Base-by-base conservation (phyloP, 345 rosid species). In the Angophora floribunda region DNA sequence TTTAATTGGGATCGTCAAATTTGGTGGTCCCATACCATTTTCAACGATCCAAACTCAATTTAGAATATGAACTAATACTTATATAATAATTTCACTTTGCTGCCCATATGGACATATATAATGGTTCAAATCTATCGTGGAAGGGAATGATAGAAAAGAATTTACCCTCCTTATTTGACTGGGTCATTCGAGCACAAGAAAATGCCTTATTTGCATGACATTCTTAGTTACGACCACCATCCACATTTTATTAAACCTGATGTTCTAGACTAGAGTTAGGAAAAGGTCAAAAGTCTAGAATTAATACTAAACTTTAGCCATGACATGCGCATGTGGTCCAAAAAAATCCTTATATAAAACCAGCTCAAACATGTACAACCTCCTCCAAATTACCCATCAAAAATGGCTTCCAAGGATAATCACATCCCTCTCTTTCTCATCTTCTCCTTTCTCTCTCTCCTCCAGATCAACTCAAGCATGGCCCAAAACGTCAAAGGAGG, bases 401-500 rank as follows among this genome's bases (percentile, higher is more conserved):
- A 36, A 75, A 75, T 75, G 82, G 82, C 82, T 36, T 75, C 28
- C 49, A 75, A 21, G 7, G 45, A 36, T 22, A 75, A 75, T 75
- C 82, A 10, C 21, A 36, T 41, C 82, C 82, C 5, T 75, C 82
- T 36, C 47, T 36, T 36, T 75, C 47, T 75, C 82, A 17, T 41
- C 82, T 3, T 75, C 82, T 75, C 82, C 4, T 75, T 36, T 75
- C 49, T 75, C 49, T 36, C 82, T 41, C 82, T 75, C 47, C 82
- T 75, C 49, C 82, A 36, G 36, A 75, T 36, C 26, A 36, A 70
- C 7, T 36, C 82, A 41, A 36, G 47, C 82, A 17, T 70, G 47
- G 26, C 82, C 22, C 82, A 36, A 70, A 70, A 70, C 47, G 6
- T 95, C 53, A 94, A 90, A 95, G 95, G 94, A 21, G 90, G 91